These are phyloP conservation scores for Cladosporium austrohemisphaericum DNA, from an alignment of 2,329 filamentous ascomycete genomes.

Conservation along the genomic window DNA sequence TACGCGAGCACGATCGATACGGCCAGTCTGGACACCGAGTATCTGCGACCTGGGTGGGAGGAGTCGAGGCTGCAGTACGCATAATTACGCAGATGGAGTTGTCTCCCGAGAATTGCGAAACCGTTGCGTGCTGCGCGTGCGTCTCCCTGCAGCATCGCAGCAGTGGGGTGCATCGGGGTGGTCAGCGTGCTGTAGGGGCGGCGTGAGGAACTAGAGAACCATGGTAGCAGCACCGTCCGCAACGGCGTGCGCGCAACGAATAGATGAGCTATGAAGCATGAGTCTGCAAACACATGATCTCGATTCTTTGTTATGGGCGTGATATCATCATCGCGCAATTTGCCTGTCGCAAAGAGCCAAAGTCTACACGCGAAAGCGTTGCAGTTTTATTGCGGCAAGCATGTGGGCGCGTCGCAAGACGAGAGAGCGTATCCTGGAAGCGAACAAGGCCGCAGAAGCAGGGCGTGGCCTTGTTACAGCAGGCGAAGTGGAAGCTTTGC, in stretches of 20 bases:
- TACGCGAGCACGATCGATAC: conserved; percentile 48
- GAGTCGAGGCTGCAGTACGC: conserved; percentile 11
- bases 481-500: not conserved
- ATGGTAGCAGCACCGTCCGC: not conserved
- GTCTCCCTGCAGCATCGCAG: not conserved
- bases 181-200: not conserved
- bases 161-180: not conserved
- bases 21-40: conserved; percentile 46
- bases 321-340: not conserved
- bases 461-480: not conserved
- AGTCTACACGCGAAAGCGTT: not conserved
- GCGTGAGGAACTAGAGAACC: conserved; percentile 1
- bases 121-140: conserved; percentile 3
- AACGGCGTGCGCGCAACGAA: not conserved
- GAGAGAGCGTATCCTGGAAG: not conserved
- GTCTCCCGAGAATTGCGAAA: not conserved
- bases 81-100: not conserved
- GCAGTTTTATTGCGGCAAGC: not conserved
- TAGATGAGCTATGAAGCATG: not conserved
- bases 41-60: conserved; percentile 52
- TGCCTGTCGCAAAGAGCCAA: not conserved
- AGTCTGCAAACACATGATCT: not conserved
- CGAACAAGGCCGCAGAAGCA: not conserved
- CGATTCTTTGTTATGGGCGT: not conserved
- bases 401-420: not conserved